Base-by-base conservation (phyloP, 257 asterid species). In the Rehmannia glutinosa region DNA sequence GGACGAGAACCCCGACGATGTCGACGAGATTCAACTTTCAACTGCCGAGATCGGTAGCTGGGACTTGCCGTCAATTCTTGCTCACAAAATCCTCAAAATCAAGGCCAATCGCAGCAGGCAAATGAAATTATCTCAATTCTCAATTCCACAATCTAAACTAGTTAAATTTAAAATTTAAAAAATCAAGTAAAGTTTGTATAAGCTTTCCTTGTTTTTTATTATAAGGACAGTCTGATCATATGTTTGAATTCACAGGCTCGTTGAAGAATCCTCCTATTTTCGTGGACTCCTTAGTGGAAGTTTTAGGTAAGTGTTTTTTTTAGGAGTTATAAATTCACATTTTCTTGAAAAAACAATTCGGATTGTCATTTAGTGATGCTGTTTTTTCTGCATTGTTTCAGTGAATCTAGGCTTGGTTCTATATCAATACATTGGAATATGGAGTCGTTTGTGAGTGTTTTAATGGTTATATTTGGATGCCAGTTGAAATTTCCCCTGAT, bases 271-370 rank as follows among this genome's bases (percentile, higher is more conserved):
- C 25, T 82, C 96, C 7, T 92, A 92, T 69, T 89, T 92, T 63
- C 86, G 86, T 42, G 94, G 96, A 16, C 89, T 92, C 13, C 81
- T 89, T 0, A 62, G 85, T 61, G 96, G 98, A 69, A 84, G 79
- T 65, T 92, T 86, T 67, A 78, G 96, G 98, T 89, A 52, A 69
- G 12, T 30, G 6, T 49, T 39, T 61, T 17, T 30, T 36, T 38
- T 39, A 9, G 27, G 32, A 27, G 46, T 53, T 49, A 9, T 60
- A 15, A 36, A 10, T 51, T 35, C 7, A 3, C 11, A 2, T 35
- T 33, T 51, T 24, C 15, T 25, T 25, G 30, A 20, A 50, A n/a
- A n/a, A n/a, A n/a, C n/a, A n/a, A n/a, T n/a, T n/a, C n/a, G 28
- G 57, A 0, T 50, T 50, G 19, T 21, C 7, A 3, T 50, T 50